Percentiles rank a stretch among this genome's conserved stretches.
phyloP scores from a whole-genome alignment of 257 asterid species.

The Solanum virginianum region DNA sequence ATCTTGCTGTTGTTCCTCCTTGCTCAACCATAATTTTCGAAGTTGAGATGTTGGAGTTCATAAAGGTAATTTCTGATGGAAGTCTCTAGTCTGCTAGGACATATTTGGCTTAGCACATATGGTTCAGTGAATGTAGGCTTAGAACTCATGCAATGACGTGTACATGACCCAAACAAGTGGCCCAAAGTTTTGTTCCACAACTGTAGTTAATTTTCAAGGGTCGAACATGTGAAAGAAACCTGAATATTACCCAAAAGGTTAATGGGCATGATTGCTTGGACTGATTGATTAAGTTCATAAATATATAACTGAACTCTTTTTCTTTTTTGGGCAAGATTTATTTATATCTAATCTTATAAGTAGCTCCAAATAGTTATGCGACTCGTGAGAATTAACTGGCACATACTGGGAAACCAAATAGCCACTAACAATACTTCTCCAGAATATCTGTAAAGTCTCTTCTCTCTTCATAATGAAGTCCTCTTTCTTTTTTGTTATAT shows the following conservation, averaged over 20 bases:
- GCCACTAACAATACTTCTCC: background rate
- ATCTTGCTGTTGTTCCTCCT: conserved; percentile 43
- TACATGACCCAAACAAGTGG: background rate
- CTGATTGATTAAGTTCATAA: background rate
- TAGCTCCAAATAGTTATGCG: background rate
- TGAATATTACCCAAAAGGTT: background rate
- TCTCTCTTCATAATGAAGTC: background rate
- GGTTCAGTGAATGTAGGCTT: background rate
- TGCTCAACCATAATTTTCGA: conserved; percentile 47
- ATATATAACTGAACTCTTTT: background rate
- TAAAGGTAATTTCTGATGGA: conserved; percentile 29
- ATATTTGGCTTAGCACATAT: background rate
- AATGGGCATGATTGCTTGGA: background rate
- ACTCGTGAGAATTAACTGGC: background rate
- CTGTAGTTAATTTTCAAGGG: background rate
- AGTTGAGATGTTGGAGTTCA: conserved; percentile 66
- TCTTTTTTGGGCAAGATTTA: background rate
- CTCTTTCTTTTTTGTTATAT: background rate
- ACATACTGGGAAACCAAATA: background rate
- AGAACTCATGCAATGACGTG: background rate
- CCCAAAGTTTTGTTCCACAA: background rate
- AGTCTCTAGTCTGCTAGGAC: background rate
- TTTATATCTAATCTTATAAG: background rate
- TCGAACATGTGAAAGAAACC: background rate
- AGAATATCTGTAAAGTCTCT: background rate